phyloP scores from a whole-genome alignment of 371 early-diverging fungal species.

The Mortierella sp. region DNA sequence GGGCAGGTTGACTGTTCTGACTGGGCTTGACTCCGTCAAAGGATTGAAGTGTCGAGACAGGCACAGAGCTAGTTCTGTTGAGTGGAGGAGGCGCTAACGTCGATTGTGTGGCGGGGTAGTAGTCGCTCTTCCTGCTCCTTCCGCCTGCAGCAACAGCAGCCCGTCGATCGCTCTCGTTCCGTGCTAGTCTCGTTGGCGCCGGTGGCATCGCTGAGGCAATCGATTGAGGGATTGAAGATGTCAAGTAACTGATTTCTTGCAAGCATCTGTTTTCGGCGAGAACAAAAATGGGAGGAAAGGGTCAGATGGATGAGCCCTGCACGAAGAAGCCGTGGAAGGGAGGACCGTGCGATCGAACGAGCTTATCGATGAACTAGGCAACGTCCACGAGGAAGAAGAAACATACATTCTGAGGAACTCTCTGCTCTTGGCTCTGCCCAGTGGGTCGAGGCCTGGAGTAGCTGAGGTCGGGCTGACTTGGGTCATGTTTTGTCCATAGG shows the following conservation, averaged over 20 bases:
- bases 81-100: slow-evolving; percentile 31
- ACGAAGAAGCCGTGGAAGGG: not conserved
- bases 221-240: slow-evolving; percentile 51
- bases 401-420: slow-evolving; percentile 84
- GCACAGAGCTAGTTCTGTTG: slow-evolving; percentile 44
- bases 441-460: slow-evolving; percentile 40
- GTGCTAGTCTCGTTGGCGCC: slow-evolving; percentile 32
- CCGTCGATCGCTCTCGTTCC: slow-evolving; percentile 35
- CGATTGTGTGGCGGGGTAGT: slow-evolving; percentile 24
- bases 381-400: not conserved
- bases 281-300: not conserved
- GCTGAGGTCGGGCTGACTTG: slow-evolving; percentile 54
- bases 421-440: slow-evolving; percentile 69
- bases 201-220: slow-evolving; percentile 38
- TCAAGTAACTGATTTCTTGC: slow-evolving; percentile 75
- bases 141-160: slow-evolving; percentile 24
- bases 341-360: not conserved
- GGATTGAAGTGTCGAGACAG: slow-evolving; percentile 30
- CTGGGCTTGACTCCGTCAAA: slow-evolving; percentile 21
- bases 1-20: slow-evolving; percentile 11
- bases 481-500: slow-evolving; percentile 51
- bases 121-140: slow-evolving; percentile 48
- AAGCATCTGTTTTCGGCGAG: slow-evolving; percentile 61
- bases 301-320: slow-evolving; percentile 1
- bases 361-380: not conserved